phyloP scores from a whole-genome alignment of 1,284 basidiomycete genomes.

The Thelephora terrestris region DNA sequence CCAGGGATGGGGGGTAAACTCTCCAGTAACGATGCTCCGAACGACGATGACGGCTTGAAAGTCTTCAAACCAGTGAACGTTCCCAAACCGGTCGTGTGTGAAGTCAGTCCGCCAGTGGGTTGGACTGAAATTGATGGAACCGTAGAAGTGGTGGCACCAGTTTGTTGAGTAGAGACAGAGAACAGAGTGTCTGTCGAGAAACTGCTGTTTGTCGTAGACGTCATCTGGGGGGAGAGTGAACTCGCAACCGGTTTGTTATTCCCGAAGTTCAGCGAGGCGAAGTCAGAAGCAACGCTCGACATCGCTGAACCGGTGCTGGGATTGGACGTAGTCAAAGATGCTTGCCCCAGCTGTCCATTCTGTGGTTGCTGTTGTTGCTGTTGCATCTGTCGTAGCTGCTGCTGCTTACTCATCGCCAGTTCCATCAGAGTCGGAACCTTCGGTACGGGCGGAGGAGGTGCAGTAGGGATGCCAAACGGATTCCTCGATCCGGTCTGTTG shows the following conservation, averaged over 20 bases:
- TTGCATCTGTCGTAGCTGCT: constrained; percentile 16
- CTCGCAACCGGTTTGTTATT: constrained; percentile 17
- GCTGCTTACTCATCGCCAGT: constrained; percentile 45
- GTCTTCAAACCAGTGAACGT: constrained; percentile 56
- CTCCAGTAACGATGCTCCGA: constrained; percentile 75
- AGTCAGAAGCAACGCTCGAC: constrained; percentile 61
- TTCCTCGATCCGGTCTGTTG: constrained; percentile 94
- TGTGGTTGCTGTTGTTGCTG: constrained; percentile 26
- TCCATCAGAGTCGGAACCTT: constrained; percentile 78
- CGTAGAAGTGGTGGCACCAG: constrained; percentile 31
- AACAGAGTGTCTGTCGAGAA: constrained; percentile 38
- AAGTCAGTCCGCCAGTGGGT: constrained; percentile 33
- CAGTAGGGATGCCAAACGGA: constrained; percentile 78
- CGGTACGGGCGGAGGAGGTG: constrained; percentile 59
- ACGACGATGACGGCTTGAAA: constrained; percentile 87
- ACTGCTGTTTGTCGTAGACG: constrained; percentile 29
- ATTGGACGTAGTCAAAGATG: not conserved
- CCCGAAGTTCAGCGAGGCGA: constrained; percentile 33
- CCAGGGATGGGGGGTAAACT: constrained; percentile 65
- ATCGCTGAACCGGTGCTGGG: constrained; percentile 23
- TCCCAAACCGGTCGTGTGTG: constrained; percentile 76
- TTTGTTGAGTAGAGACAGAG: constrained; percentile 40
- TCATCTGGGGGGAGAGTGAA: constrained; percentile 25
- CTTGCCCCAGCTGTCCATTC: constrained; percentile 2
- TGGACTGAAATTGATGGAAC: constrained; percentile 20